These are phyloP conservation scores for Ampelocalamus luodianensis DNA, from an alignment of 176 grass and related monocot species.

Conservation along the genomic window DNA sequence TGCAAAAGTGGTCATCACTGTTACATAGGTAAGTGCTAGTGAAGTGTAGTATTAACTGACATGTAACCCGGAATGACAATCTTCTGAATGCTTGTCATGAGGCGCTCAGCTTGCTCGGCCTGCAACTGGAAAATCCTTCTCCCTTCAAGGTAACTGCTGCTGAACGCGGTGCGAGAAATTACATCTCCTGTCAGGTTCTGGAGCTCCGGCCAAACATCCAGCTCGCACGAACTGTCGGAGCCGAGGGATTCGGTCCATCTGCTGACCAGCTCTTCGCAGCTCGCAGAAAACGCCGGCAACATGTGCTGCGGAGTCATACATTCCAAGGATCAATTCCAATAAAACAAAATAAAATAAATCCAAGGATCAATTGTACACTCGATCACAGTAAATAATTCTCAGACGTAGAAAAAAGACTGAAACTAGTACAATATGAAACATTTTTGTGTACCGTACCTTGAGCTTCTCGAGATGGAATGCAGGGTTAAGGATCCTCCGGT, in stretches of 20 bases:
- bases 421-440: neutral
- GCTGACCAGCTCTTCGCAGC: conserved; percentile 55
- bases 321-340: too few relatives aligned
- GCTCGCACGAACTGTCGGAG: conserved; percentile 32
- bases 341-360: neutral
- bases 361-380: neutral
- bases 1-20: neutral
- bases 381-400: neutral
- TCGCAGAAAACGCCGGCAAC: conserved; percentile 60
- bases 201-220: conserved; percentile 46
- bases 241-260: conserved; percentile 48
- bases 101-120: conserved; percentile 29
- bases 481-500: conserved; percentile 63
- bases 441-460: conserved; percentile 38
- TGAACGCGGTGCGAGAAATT: conserved; percentile 42
- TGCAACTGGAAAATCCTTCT: conserved; percentile 63
- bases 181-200: conserved; percentile 40
- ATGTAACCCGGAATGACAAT: conserved; percentile 51
- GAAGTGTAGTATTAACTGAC: neutral
- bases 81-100: conserved; percentile 25
- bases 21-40: neutral
- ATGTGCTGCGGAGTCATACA: conserved; percentile 43
- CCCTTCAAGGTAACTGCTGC: conserved; percentile 54
- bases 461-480: conserved; percentile 65
- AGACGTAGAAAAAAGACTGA: neutral